phyloP scores from a whole-genome alignment of 2,329 filamentous ascomycete species.

The Trichophyton equinum region DNA sequence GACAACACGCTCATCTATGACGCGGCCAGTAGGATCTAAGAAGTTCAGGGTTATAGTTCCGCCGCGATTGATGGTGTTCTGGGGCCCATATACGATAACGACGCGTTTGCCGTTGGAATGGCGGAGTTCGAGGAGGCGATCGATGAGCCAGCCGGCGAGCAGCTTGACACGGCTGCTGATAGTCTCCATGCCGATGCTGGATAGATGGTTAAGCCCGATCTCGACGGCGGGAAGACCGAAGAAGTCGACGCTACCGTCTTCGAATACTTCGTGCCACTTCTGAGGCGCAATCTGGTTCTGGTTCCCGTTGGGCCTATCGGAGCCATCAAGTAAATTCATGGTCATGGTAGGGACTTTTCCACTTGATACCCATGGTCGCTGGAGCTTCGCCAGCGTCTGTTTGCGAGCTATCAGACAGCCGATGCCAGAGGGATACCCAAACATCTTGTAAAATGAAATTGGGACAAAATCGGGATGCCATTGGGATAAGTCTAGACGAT shows the following conservation, averaged over 20 bases:
- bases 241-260: conserved; percentile 56
- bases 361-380: conserved; percentile 53
- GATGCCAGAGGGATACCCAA: conserved; percentile 50
- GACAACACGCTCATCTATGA: conserved; percentile 47
- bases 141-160: conserved; percentile 40
- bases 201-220: conserved; percentile 35
- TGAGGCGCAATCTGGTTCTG: conserved; percentile 24
- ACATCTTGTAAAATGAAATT: conserved; percentile 54
- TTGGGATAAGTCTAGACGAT: conserved; percentile 43
- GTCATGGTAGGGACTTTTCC: conserved; percentile 43
- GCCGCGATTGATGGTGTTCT: conserved; percentile 39
- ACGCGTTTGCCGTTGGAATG: conserved; percentile 44
- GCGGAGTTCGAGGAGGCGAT: conserved; percentile 36
- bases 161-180: conserved; percentile 47
- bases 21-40: conserved; percentile 38
- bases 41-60: conserved; percentile 55
- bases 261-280: conserved; percentile 39
- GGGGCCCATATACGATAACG: conserved; percentile 45
- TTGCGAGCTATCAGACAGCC: conserved; percentile 48
- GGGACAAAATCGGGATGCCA: conserved; percentile 48
- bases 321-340: neutral
- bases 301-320: neutral
- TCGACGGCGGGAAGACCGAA: conserved; percentile 53
- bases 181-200: conserved; percentile 40
- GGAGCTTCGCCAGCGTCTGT: conserved; percentile 43